Evolutionary conservation across 139 green algal species (phyloP), one percentile per base, ranked within the genome.

Genomic region (Chlorella sp.): DNA sequence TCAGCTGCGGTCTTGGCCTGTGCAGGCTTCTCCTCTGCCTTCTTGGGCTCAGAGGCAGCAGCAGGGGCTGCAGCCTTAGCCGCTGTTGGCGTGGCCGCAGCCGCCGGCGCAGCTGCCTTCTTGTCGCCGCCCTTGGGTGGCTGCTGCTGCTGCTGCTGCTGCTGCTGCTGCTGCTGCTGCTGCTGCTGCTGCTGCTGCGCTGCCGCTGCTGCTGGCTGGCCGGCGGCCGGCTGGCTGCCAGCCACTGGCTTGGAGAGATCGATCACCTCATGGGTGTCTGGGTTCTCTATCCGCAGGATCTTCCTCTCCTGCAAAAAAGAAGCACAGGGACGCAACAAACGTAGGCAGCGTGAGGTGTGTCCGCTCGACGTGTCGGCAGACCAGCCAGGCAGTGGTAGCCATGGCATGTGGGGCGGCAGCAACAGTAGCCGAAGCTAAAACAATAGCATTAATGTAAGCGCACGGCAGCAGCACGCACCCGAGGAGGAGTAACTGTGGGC

Each of bases 281-380:
- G 85, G 56, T 89, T 73, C 58, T 89, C 85, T 46, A 89, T 78
- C 32, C 73, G 38, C 72, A 89, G 69, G 60, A 89, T 87, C 70
- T 84, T 89, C 64, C 60, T 83, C 32, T 76, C 40, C 60, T 79
- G 73, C 40, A 60, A 54, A 54, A 7, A 54, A 17, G 51, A 2
- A 60, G 24, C 9, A 60, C n/a, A n/a, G n/a, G n/a, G n/a, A n/a
- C n/a, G n/a, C n/a, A n/a, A n/a, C n/a, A n/a, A n/a, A n/a, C n/a
- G n/a, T n/a, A n/a, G n/a, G n/a, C n/a, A n/a, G n/a, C n/a, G n/a
- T n/a, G n/a, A n/a, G n/a, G n/a, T n/a, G n/a, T n/a, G n/a, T n/a
- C n/a, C n/a, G n/a, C n/a, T n/a, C n/a, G n/a, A n/a, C n/a, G n/a
- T n/a, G n/a, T n/a, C n/a, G n/a, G n/a, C n/a, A n/a, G n/a, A n/a